Evolutionary conservation across 345 rosid species (phyloP).

Genomic region (Aegle marmelos): DNA sequence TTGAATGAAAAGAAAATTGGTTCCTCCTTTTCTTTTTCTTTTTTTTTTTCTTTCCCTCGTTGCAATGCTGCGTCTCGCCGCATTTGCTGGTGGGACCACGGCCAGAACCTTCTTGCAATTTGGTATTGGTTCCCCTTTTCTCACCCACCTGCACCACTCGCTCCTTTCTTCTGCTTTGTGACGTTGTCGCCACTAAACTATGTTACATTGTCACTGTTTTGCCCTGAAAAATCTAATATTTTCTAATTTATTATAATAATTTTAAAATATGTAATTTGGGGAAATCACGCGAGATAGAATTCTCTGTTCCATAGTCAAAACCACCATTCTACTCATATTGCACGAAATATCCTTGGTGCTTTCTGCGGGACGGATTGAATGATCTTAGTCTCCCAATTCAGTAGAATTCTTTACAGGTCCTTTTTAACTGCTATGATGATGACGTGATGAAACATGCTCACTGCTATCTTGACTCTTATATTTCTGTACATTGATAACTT

Average conservation of each 20-base stretch:
- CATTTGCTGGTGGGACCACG: conserved; percentile 32
- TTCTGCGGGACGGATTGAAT: background rate
- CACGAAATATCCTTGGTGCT: background rate
- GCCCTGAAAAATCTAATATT: too few relatives aligned
- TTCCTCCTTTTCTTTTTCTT: too few relatives aligned
- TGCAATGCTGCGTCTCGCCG: conserved; percentile 42
- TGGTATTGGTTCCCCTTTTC: background rate
- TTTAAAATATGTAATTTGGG: too few relatives aligned
- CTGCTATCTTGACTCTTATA: background rate
- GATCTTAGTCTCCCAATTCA: background rate
- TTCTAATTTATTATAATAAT: background rate
- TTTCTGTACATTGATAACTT: accelerated
- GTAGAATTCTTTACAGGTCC: background rate
- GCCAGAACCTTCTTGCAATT: conserved; percentile 21
- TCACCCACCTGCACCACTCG: background rate
- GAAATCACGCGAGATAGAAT: background rate
- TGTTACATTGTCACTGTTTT: background rate
- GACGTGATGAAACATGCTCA: background rate
- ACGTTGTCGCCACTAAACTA: background rate
- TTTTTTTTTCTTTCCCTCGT: too few relatives aligned
- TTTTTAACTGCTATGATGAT: background rate
- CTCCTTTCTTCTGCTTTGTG: background rate
- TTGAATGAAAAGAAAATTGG: background rate
- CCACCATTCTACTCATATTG: background rate
- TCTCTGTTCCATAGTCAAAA: background rate